A percentile compares a stretch with the other conserved stretches of the same genome.
Evolutionary conservation across 345 rosid genomes (phyloP).

Genomic region (Nephelium lappaceum): DNA sequence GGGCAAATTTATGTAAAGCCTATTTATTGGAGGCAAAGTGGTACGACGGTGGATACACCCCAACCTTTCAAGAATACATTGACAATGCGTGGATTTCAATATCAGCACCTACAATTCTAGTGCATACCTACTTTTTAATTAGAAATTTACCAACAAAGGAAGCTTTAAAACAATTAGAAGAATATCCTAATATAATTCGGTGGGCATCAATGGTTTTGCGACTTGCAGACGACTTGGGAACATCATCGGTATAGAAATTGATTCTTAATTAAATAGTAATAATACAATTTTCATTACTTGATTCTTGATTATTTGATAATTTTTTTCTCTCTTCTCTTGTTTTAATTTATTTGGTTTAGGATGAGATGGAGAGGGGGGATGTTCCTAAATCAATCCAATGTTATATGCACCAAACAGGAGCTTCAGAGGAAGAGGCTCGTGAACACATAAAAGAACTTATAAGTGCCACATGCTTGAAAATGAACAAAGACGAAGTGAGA

Average conservation of each 20-base stretch:
- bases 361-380: conserved; percentile 41
- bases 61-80: conserved; percentile 42
- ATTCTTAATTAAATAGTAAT: too few relatives aligned
- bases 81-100: conserved; percentile 44
- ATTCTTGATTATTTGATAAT: too few relatives aligned
- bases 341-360: conserved; percentile 5
- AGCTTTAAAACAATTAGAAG: conserved; percentile 13
- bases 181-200: conserved; percentile 12
- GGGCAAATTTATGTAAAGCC: conserved; percentile 38
- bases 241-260: conserved; percentile 34
- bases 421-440: conserved; percentile 30
- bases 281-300: too few relatives aligned
- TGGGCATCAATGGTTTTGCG: conserved; percentile 36
- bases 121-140: conserved; percentile 23
- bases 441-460: conserved; percentile 28
- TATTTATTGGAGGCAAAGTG: conserved; percentile 51
- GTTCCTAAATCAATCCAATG: conserved; percentile 35
- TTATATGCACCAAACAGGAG: conserved; percentile 45
- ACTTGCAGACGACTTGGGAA: conserved; percentile 47
- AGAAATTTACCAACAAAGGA: conserved; percentile 25
- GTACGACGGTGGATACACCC: conserved; percentile 37
- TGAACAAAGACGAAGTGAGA: conserved; percentile 28
- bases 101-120: conserved; percentile 29
- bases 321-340: too few relatives aligned
- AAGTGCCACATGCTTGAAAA: conserved; percentile 37